Evolutionary conservation across 192 early-diverging fungal species (phyloP).

Genomic region (Powellomyces hirtus): DNA sequence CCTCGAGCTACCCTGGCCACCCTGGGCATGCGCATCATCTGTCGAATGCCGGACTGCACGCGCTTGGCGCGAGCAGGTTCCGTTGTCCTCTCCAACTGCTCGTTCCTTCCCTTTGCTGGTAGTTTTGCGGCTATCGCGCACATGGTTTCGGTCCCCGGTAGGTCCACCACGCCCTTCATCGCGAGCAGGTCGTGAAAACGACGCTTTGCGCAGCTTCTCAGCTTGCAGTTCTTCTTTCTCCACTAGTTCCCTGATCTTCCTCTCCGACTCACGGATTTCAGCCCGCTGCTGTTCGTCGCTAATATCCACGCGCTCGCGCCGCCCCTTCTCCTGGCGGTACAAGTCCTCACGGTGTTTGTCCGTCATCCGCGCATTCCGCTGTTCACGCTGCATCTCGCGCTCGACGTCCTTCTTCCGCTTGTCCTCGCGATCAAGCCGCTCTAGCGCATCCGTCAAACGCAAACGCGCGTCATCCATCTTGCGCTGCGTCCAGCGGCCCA

Average conservation of each 20-base stretch:
- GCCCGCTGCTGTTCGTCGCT: background rate
- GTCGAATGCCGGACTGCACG: background rate
- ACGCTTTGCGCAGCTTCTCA: background rate
- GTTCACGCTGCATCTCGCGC: background rate
- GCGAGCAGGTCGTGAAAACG: background rate
- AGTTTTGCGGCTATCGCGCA: conserved; percentile 1
- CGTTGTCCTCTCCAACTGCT: background rate
- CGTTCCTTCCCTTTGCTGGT: conserved; percentile 6
- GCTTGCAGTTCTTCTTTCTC: conserved; percentile 6
- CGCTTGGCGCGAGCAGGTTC: background rate
- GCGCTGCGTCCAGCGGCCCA: conserved; percentile 10
- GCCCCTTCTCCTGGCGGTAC: background rate
- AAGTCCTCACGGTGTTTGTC: background rate
- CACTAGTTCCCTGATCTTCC: background rate
- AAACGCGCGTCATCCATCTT: conserved; percentile 20
- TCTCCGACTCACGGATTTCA: background rate
- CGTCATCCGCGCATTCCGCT: background rate
- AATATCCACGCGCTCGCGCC: background rate
- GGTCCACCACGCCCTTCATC: background rate
- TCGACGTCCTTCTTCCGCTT: conserved; percentile 2
- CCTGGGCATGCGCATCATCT: background rate
- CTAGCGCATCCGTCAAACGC: conserved; percentile 22
- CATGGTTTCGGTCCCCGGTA: background rate
- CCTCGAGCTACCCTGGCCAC: background rate
- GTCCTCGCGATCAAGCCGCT: background rate